Conservation (phyloP, 495 filamentous ascomycete genomes). For the Penicillium salamii region DNA sequence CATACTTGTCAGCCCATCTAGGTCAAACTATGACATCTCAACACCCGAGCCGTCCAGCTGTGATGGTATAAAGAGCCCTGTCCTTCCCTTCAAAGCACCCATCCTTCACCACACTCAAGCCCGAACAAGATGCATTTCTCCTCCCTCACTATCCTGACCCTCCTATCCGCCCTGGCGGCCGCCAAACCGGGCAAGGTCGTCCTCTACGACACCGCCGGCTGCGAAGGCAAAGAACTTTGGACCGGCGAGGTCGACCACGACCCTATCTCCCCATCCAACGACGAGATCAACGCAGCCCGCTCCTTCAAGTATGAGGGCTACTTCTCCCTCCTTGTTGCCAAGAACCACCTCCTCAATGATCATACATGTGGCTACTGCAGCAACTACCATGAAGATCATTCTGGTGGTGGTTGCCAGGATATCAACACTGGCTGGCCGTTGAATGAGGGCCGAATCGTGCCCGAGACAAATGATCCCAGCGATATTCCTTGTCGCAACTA, state of each 20-base stretch:
- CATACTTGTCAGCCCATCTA: no score
- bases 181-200: constrained; percentile 3
- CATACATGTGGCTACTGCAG: constrained; percentile 5
- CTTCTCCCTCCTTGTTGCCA: constrained; percentile 4
- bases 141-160: neutral
- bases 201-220: constrained; percentile 6
- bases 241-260: constrained; percentile 3
- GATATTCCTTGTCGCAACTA: constrained; percentile 4
- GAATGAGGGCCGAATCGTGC: constrained; percentile 5
- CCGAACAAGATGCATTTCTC: neutral
- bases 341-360: constrained; percentile 6
- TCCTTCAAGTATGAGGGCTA: constrained; percentile 8
- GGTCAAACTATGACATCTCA: no score
- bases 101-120: no score
- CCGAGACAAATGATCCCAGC: constrained; percentile 2
- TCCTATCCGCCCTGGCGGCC: constrained; percentile 1
- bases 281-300: constrained; percentile 4
- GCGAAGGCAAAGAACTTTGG: constrained; percentile 1
- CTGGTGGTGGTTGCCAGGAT: constrained; percentile 6
- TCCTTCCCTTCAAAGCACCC: no score
- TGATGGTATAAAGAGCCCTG: no score
- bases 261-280: constrained; percentile 2
- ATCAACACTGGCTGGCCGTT: constrained; percentile 5
- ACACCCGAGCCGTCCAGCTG: no score
- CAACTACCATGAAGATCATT: constrained; percentile 5